These are phyloP conservation scores for Sclerotinia minor DNA, from an alignment of 2,329 filamentous ascomycete species.

Conservation along the genomic window DNA sequence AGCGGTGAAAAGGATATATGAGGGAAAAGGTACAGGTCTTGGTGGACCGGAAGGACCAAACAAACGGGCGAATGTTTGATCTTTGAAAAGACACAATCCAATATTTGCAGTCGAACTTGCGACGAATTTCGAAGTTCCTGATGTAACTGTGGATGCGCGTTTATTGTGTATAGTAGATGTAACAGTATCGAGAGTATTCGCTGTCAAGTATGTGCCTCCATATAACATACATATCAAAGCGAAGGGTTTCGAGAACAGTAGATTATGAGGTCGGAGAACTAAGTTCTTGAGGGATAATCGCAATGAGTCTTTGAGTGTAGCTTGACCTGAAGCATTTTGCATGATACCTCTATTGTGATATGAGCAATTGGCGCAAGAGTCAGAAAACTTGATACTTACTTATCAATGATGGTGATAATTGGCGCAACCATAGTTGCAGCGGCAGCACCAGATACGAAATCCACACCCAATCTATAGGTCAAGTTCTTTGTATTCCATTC, in stretches of 20 bases:
- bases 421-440: conserved; percentile 79
- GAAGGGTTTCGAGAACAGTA: conserved; percentile 66
- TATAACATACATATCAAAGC: conserved; percentile 74
- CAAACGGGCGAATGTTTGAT: conserved; percentile 78
- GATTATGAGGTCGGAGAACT: conserved; percentile 57
- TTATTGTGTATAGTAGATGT: conserved; percentile 62
- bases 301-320: conserved; percentile 59
- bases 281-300: conserved; percentile 58
- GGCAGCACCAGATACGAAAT: conserved; percentile 66
- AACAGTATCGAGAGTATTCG: conserved; percentile 82
- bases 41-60: conserved; percentile 65
- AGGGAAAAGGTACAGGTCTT: conserved; percentile 64
- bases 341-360: conserved; percentile 63
- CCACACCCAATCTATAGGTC: conserved; percentile 63
- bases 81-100: conserved; percentile 84
- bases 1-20: conserved; percentile 75
- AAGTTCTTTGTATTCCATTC: conserved; percentile 77
- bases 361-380: conserved; percentile 28
- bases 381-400: conserved; percentile 52
- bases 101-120: conserved; percentile 82
- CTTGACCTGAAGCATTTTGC: conserved; percentile 74
- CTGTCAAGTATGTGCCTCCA: conserved; percentile 84
- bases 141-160: conserved; percentile 63
- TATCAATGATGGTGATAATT: conserved; percentile 83
- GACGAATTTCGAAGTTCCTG: conserved; percentile 77